Evolutionary conservation across 495 filamentous ascomycete species (phyloP).

Genomic region (Echria macrotheca): DNA sequence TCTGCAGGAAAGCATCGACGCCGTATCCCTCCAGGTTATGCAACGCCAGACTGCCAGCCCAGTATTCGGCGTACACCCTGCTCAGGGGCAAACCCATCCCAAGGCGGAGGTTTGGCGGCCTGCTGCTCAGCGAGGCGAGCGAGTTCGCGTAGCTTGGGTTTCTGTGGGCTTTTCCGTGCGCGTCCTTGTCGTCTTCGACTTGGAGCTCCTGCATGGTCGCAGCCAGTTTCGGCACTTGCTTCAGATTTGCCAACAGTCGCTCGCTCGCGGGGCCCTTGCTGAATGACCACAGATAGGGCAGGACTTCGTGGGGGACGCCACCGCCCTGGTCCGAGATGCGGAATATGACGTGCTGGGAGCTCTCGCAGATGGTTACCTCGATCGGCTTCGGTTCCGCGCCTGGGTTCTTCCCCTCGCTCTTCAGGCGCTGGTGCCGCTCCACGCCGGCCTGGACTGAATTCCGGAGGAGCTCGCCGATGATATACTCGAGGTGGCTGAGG

Average conservation of each 20-base stretch:
- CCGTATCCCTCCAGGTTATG: constrained; percentile 96
- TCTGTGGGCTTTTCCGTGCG: neutral
- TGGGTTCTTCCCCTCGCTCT: constrained; percentile 20
- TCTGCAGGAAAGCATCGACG: constrained; percentile 95
- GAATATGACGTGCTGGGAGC: constrained; percentile 92
- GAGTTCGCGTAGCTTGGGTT: constrained; percentile 49
- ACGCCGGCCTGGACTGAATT: constrained; percentile 92
- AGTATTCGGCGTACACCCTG: constrained; percentile 95
- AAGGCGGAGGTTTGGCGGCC: constrained; percentile 80
- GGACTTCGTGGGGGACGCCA: constrained; percentile 74
- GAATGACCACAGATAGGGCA: constrained; percentile 96
- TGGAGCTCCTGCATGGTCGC: constrained; percentile 88
- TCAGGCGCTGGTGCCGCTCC: constrained; percentile 49
- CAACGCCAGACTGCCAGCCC: constrained; percentile 88
- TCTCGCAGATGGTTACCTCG: constrained; percentile 90
- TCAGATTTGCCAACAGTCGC: constrained; percentile 71
- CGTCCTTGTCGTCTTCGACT: constrained; percentile 10
- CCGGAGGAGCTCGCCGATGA: constrained; percentile 88
- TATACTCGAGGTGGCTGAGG: constrained; percentile 92
- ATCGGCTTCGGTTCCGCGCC: constrained; percentile 64
- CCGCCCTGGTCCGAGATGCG: constrained; percentile 93
- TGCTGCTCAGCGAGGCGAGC: constrained; percentile 67
- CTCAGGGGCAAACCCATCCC: constrained; percentile 94
- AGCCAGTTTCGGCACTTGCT: constrained; percentile 83
- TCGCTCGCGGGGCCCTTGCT: constrained; percentile 77